A percentile compares a stretch with the other conserved stretches of the same genome.
phyloP scores from a whole-genome alignment of 192 early-diverging fungal genomes.

The Phlyctochytrium arcticum region DNA sequence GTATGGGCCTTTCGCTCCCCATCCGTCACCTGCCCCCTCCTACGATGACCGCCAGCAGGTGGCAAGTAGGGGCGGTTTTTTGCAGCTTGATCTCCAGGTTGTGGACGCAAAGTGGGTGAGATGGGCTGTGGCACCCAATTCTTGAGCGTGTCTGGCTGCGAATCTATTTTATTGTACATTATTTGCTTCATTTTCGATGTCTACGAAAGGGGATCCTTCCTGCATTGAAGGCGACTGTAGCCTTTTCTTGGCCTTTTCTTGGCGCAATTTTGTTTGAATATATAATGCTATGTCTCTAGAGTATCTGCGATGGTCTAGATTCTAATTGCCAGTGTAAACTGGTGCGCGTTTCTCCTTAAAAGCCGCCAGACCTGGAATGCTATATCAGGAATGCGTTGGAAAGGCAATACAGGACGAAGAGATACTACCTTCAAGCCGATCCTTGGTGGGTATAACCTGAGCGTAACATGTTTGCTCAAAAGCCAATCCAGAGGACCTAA shows the following conservation, averaged over 20 bases:
- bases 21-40: no score
- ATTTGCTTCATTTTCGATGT: no score
- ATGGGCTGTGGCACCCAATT: conserved; percentile 8
- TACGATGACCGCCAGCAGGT: no score
- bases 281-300: no score
- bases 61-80: conserved; percentile 48
- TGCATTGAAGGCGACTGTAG: no score
- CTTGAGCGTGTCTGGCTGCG: no score
- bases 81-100: conserved; percentile 72
- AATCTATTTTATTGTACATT: no score
- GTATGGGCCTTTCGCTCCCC: no score
- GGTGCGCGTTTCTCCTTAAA: conserved; percentile 86
- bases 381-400: neutral
- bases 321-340: conserved; percentile 77
- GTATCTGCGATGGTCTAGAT: no score
- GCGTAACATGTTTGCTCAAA: conserved; percentile 94
- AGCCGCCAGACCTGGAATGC: conserved; percentile 41
- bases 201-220: no score
- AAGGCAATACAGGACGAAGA: neutral
- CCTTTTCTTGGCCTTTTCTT: no score
- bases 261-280: no score
- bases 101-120: conserved; percentile 52
- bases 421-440: conserved; percentile 80
- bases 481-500: conserved; percentile 75
- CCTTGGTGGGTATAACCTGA: conserved; percentile 89